Evolutionary conservation across 169 alveolate species (phyloP).

Genomic region (Blepharisma undulans): DNA sequence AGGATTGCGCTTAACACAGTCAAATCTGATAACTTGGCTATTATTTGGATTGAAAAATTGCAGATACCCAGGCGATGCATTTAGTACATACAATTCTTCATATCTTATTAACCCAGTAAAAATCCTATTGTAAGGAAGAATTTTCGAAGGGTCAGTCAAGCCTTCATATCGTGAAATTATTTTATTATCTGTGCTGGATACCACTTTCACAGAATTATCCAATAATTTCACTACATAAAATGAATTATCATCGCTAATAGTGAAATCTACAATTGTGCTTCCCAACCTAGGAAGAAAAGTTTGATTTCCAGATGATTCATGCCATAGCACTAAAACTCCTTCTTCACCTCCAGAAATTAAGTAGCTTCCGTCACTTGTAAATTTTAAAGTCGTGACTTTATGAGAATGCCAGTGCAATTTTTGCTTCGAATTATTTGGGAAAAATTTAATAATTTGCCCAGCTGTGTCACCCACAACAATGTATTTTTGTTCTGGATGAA

Average conservation of each 20-base stretch:
- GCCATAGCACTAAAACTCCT: slow-evolving; percentile 88
- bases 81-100: neutral
- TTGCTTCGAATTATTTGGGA: slow-evolving; percentile 37
- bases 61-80: slow-evolving; percentile 12
- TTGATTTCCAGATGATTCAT: slow-evolving; percentile 68
- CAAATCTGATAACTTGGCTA: neutral
- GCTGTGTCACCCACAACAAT: slow-evolving; percentile 4
- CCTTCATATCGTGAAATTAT: neutral
- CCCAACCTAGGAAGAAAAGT: slow-evolving; percentile 84
- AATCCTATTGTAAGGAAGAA: neutral
- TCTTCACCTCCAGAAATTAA: slow-evolving; percentile 85
- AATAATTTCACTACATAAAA: slow-evolving; percentile 31
- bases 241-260: slow-evolving; percentile 38
- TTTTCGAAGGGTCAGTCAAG: neutral
- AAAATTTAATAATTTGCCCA: slow-evolving; percentile 48
- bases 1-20: slow-evolving; percentile 16
- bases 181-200: slow-evolving; percentile 50
- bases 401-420: slow-evolving; percentile 86
- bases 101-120: neutral
- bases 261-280: slow-evolving; percentile 49
- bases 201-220: slow-evolving; percentile 48
- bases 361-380: slow-evolving; percentile 69
- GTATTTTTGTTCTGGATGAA: slow-evolving; percentile 7
- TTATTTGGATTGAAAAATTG: neutral
- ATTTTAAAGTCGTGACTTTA: slow-evolving; percentile 60